phyloP scores from a whole-genome alignment of 1,284 basidiomycete species.

The Termitomyces sp. region DNA sequence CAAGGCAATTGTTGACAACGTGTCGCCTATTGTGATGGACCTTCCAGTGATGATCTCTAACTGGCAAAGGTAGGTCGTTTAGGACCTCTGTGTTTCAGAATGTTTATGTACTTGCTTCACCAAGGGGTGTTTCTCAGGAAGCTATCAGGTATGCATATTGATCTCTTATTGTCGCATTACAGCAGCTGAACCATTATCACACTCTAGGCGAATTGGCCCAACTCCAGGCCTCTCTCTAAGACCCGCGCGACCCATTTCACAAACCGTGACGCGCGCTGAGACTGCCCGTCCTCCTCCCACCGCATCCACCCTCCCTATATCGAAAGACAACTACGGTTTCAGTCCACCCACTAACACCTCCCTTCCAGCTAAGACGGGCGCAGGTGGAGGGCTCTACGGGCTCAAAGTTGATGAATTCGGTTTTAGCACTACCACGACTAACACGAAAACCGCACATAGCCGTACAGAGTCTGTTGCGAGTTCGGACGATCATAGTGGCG shows the following conservation, averaged over 20 bases:
- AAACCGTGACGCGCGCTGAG: constrained; percentile 19
- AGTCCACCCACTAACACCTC: constrained; percentile 16
- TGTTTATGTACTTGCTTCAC: background rate
- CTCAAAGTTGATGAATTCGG: constrained; percentile 28
- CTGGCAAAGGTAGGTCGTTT: constrained; percentile 62
- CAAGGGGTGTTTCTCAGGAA: constrained; percentile 58
- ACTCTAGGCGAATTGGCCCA: constrained; percentile 60
- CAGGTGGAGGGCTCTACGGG: constrained; percentile 3
- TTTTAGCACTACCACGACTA: constrained; percentile 6
- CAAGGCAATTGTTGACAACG: constrained; percentile 70
- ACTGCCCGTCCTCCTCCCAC: constrained; percentile 17
- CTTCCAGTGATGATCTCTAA: constrained; percentile 76
- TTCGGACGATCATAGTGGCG: constrained; percentile 8
- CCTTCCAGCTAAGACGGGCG: constrained; percentile 13
- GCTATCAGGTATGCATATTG: constrained; percentile 46
- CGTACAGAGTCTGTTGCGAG: constrained; percentile 12
- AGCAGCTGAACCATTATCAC: constrained; percentile 1
- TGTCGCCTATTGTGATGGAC: constrained; percentile 61
- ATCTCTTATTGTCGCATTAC: background rate
- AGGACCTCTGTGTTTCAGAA: constrained; percentile 7
- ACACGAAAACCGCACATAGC: constrained; percentile 7
- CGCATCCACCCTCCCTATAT: constrained; percentile 21
- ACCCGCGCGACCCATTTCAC: constrained; percentile 20
- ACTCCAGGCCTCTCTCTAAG: constrained; percentile 57
- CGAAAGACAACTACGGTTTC: constrained; percentile 17